Base-by-base conservation (phyloP, 2,329 filamentous ascomycete genomes). In the Samsoniella hepiali region DNA sequence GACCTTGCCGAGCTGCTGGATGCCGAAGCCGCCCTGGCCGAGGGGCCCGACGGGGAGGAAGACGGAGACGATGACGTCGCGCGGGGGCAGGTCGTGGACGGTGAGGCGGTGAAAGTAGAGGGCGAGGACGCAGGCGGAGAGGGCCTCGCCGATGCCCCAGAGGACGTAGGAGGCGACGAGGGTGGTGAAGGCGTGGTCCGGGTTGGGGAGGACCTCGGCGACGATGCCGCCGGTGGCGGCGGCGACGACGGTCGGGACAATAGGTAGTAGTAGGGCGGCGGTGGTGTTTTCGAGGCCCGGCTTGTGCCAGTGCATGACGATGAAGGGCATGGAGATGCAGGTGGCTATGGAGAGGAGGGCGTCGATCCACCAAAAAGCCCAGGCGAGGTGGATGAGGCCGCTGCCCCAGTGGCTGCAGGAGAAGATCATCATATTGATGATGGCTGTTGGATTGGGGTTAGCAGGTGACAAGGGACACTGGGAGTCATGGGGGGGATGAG, bases 51-150 rank as follows among this genome's bases (percentile, higher is more conserved):
- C 77, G 0, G 88, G 88, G 0, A 91, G 75, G 67, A 91, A 89
- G 7, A 86, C 83, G 2, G 84, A 88, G 10, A 90, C 87, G 50
- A 91, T 87, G 62, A 87, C 84, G 69, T 90, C 88, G 56, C 83
- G 80, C 1, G 87, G 83, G 0, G 88, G 88, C 15, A 91, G 79
- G 45, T 86, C 85, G 73, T 91, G 84, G 3, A 91, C 72, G 4
- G 84, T 86, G 10, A 91, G 78, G 11, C 88, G 85, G 64, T 88
- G 85, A 70, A 89, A 90, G 73, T 91, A 91, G 44, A 91, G 82
- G 11, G 84, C 85, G 32, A 91, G 76, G 27, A 90, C 82, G 49
- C 82, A 80, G 72, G 87, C 82, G 1, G 87, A 84, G 58, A 91
- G 78, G 40, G 73, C 73, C 68, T 76, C 80, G 5, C 87, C 85